Percentiles rank a stretch among this genome's conserved stretches.
Conservation (phyloP, 2,329 filamentous ascomycete species). For the Dothistroma pini region DNA sequence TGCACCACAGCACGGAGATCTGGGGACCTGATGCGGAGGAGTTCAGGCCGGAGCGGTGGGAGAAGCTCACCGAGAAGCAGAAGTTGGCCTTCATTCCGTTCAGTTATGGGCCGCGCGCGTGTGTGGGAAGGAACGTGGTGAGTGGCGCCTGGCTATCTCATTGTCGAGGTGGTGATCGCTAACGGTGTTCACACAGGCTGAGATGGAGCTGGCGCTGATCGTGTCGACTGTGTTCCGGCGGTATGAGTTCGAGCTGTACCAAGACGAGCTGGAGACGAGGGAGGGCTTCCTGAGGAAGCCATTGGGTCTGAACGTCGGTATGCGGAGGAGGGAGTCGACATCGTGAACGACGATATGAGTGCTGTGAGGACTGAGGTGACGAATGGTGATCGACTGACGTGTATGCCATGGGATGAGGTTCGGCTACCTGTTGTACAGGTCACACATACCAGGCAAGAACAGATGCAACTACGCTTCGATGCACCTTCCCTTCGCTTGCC, state of each 20-base stretch:
- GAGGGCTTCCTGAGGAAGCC: conserved; percentile 38
- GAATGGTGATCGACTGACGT: neutral
- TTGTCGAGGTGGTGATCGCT: conserved; percentile 3
- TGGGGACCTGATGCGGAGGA: conserved; percentile 42
- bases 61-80: conserved; percentile 37
- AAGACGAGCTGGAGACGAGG: conserved; percentile 33
- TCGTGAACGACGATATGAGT: neutral
- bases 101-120: conserved; percentile 42
- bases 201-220: conserved; percentile 42
- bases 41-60: conserved; percentile 41
- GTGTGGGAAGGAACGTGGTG: conserved; percentile 41
- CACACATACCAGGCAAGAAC: neutral
- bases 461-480: neutral
- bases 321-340: conserved; percentile 20
- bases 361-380: neutral
- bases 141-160: conserved; percentile 1
- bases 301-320: conserved; percentile 29
- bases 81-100: conserved; percentile 42
- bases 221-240: conserved; percentile 37
- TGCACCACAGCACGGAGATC: conserved; percentile 40
- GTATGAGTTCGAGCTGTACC: conserved; percentile 37
- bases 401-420: neutral
- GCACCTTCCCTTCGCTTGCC: neutral
- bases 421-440: neutral
- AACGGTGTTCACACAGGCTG: conserved; percentile 27